These are phyloP conservation scores for Rhizoctonia solani DNA, from an alignment of 1,284 basidiomycete genomes.

Conservation along the genomic window DNA sequence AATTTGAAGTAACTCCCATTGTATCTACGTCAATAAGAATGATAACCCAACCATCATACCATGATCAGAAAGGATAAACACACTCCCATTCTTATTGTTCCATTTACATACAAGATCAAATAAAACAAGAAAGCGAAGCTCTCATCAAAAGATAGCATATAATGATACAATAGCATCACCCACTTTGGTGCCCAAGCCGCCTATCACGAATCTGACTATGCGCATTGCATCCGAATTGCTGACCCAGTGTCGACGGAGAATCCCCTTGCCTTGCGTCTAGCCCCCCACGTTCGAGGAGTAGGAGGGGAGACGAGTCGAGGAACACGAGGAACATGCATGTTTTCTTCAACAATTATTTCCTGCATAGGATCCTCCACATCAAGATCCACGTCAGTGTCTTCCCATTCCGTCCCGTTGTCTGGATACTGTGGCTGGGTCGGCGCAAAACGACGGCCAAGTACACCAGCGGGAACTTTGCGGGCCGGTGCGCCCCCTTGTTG, in stretches of 20 bases:
- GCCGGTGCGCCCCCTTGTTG: neutral
- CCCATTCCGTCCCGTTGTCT: conserved; percentile 17
- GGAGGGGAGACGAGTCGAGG: conserved; percentile 7
- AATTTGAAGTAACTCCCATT: too few species aligned
- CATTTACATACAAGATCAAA: too few species aligned
- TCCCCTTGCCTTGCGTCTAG: neutral
- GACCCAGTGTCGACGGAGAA: conserved; percentile 8
- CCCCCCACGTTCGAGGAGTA: neutral
- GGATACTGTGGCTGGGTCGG: neutral
- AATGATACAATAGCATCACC: conserved; percentile 17
- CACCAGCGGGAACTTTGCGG: neutral
- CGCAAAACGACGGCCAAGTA: neutral
- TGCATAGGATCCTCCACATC: conserved; percentile 3
- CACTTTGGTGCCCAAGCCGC: neutral
- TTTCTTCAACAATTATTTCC: neutral
- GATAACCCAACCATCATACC: too few species aligned
- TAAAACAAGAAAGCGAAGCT: neutral
- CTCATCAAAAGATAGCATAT: neutral
- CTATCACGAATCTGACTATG: neutral
- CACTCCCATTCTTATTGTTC: too few species aligned
- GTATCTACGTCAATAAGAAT: too few species aligned
- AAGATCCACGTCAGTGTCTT: conserved; percentile 13
- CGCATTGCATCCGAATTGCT: conserved; percentile 2
- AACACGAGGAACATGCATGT: neutral
- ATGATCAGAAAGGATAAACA: too few species aligned